These are phyloP conservation scores for Apiospora rasikravindrae DNA, from an alignment of 2,329 filamentous ascomycete species.

Conservation along the genomic window DNA sequence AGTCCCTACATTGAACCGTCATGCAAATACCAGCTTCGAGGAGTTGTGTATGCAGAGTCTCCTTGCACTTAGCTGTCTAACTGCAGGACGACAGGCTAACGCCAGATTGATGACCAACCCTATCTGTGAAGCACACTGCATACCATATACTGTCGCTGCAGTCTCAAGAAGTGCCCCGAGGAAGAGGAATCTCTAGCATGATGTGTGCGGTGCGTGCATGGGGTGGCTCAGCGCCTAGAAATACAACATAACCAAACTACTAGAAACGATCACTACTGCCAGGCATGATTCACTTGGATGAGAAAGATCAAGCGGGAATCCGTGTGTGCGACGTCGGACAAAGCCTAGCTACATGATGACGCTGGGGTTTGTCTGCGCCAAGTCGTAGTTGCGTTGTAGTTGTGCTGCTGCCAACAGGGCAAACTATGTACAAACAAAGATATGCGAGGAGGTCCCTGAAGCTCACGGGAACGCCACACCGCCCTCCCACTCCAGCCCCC, in stretches of 20 bases:
- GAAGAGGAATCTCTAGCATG: not conserved
- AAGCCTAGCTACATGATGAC: not conserved
- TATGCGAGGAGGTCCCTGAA: conserved; percentile 1
- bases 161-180: not conserved
- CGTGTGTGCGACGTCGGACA: not conserved
- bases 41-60: not conserved
- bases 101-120: not conserved
- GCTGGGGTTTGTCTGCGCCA: not conserved
- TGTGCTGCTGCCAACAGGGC: conserved; percentile 4
- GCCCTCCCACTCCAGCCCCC: not conserved
- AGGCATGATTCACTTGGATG: not conserved
- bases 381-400: too few relatives aligned
- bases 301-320: conserved; percentile 5
- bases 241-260: not conserved
- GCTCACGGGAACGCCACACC: not conserved
- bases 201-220: not conserved
- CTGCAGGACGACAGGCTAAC: not conserved
- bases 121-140: not conserved
- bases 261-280: not conserved
- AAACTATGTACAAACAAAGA: conserved; percentile 15
- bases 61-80: not conserved
- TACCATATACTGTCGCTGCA: not conserved
- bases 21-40: not conserved
- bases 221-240: not conserved
- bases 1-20: too few relatives aligned